Base-by-base conservation (phyloP, 2,329 filamentous ascomycete species). In the Sporothrix inflata region DNA sequence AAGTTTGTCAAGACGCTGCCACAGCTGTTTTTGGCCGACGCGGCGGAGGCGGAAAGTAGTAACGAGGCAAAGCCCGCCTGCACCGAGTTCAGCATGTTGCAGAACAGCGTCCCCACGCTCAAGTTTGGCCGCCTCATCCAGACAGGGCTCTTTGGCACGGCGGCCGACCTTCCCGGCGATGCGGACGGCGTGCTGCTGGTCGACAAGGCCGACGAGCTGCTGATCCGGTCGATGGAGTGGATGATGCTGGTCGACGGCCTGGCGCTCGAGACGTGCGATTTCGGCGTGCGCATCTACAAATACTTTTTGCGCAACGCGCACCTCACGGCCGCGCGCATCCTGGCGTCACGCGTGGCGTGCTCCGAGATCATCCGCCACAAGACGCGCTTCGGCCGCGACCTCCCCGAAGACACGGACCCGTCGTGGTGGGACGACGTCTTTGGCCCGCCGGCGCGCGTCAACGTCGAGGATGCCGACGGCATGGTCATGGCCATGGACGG, bases 221-320 rank as follows among this genome's bases (percentile, higher is more conserved):
- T 97, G 69, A 93, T 98, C 61, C 88, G 91, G 72, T 90, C 92
- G 49, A 83, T 98, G 73, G 92, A 97, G 78, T 98, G 95, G 94
- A 90, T 95, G 79, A 83, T 93, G 72, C 86, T 93, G 71, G 87
- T 95, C 9, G 88, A 92, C 67, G 91, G 77, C 2, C 75, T 79
- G 53, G 76, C 80, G 1, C 75, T 77, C 21, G 79, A 79, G 73
- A 80, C 79, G 45, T 81, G 80, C 75, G 76, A 77, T 34, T 81
- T 78, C 63, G 90, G 93, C 55, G 88, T 88, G 40, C 86, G 89
- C 76, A 87, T 94, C n/a, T 93, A 97, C 82, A 92, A 92, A 78
- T 90, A 91, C 74, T 94, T 98, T 78, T 86, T 97, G 63, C 87
- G 94, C 97, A 79, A 84, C 63, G 82, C 84, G 75, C 84, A 85